phyloP scores from a whole-genome alignment of 2,329 filamentous ascomycete genomes.

The Apiospora sp. region DNA sequence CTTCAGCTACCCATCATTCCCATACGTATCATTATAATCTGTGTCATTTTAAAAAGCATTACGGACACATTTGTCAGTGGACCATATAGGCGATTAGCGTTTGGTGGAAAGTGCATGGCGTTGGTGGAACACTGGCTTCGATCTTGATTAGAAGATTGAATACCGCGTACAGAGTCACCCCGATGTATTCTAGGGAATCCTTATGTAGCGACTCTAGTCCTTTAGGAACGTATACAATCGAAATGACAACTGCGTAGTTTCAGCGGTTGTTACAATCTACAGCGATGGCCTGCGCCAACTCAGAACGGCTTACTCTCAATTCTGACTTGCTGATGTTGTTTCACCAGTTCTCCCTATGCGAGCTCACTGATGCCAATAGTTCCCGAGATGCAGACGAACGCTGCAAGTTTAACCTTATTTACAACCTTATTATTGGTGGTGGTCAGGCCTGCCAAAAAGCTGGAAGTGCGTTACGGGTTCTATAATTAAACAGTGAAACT shows the following conservation, averaged over 20 bases:
- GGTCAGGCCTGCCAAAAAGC: neutral
- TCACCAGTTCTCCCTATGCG: neutral
- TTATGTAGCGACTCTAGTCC: neutral
- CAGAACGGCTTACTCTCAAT: neutral
- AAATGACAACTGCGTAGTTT: neutral
- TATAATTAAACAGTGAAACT: constrained; percentile 11
- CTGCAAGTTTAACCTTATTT: constrained; percentile 3
- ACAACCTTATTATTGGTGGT: neutral
- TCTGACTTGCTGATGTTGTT: neutral
- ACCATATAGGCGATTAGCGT: neutral
- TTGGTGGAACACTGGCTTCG: constrained; percentile 2
- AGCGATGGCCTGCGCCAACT: neutral
- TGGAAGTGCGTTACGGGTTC: neutral
- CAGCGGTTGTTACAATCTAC: neutral
- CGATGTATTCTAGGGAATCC: neutral
- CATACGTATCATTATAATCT: constrained; percentile 20
- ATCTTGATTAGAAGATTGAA: constrained; percentile 2
- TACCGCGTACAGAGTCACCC: neutral
- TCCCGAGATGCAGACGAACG: neutral
- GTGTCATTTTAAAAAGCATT: neutral
- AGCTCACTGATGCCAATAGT: neutral
- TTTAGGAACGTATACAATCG: neutral
- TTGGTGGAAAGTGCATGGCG: constrained; percentile 19
- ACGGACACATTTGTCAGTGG: neutral
- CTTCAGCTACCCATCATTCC: constrained; percentile 10